A percentile compares a stretch with the other conserved stretches of the same genome.
Conservation (phyloP, 768 basidiomycete species). For the Vararia minispora region DNA sequence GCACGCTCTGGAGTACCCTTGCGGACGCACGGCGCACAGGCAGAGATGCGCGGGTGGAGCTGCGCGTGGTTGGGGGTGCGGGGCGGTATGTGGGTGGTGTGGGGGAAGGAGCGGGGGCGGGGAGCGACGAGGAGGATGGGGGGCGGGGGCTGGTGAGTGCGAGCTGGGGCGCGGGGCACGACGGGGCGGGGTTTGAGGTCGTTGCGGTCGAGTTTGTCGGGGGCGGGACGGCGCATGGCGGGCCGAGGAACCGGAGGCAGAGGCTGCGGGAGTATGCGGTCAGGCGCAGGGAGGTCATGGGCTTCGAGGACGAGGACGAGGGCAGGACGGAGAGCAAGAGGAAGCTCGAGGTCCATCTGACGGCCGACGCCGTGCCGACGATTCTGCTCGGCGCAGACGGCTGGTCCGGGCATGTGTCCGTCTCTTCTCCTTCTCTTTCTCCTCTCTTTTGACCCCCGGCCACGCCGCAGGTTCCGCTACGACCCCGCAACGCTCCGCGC, state of each 20-base stretch:
- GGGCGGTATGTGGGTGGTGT: slow-evolving; percentile 34
- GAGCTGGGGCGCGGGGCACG: slow-evolving; percentile 31
- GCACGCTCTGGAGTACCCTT: slow-evolving; percentile 32
- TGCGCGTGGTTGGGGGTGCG: slow-evolving; percentile 29
- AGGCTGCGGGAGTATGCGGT: slow-evolving; percentile 57
- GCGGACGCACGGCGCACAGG: slow-evolving; percentile 26
- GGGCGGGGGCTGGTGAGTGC: slow-evolving; percentile 21
- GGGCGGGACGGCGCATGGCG: slow-evolving; percentile 44
- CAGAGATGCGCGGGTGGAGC: slow-evolving; percentile 29
- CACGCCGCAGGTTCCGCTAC: slow-evolving; percentile 20
- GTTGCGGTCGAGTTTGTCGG: slow-evolving; percentile 50
- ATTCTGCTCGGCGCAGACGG: slow-evolving; percentile 9
- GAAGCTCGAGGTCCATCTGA: slow-evolving; percentile 8
- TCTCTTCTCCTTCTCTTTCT: background rate
- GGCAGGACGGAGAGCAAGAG: slow-evolving; percentile 11
- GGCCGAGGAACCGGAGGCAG: slow-evolving; percentile 55
- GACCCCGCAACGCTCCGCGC: slow-evolving; percentile 17
- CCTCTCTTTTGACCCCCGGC: no score
- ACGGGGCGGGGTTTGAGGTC: slow-evolving; percentile 56
- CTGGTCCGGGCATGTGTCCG: slow-evolving; percentile 9
- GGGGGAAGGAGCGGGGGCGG: slow-evolving; percentile 18
- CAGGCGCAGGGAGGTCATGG: slow-evolving; percentile 38
- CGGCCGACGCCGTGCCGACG: slow-evolving; percentile 10
- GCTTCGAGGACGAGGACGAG: slow-evolving; percentile 12
- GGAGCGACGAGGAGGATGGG: slow-evolving; percentile 15